Conservation (phyloP, 805 yeast species). For the Yamadazyma takamatsuzukensis region DNA sequence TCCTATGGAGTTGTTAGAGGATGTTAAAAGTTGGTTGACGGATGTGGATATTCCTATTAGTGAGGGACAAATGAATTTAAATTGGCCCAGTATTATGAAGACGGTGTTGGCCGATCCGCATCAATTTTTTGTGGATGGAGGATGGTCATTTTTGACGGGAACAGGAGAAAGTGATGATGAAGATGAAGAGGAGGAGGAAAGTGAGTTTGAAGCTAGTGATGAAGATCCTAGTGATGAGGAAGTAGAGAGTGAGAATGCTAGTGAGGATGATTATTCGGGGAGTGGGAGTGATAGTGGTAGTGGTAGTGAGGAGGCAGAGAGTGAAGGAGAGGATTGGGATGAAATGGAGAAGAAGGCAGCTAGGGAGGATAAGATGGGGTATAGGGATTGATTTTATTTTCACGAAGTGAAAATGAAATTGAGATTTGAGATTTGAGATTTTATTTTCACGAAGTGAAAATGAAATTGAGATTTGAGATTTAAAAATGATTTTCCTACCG, state of each 20-base stretch:
- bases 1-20: slow-evolving; percentile 88
- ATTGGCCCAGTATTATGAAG: slow-evolving; percentile 95
- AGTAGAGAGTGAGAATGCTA: slow-evolving; percentile 51
- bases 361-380: slow-evolving; percentile 35
- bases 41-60: slow-evolving; percentile 94
- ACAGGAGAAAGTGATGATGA: slow-evolving; percentile 72
- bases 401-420: no score
- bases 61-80: slow-evolving; percentile 93
- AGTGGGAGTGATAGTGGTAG: slow-evolving; percentile 28
- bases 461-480: no score
- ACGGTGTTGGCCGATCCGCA: slow-evolving; percentile 89
- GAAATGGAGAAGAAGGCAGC: slow-evolving; percentile 59
- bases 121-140: slow-evolving; percentile 89
- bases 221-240: slow-evolving; percentile 63
- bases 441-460: no score
- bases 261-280: slow-evolving; percentile 34
- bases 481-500: no score
- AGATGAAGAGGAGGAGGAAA: slow-evolving; percentile 64
- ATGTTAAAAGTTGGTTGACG: slow-evolving; percentile 94
- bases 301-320: slow-evolving; percentile 25
- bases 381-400: slow-evolving; percentile 23
- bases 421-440: no score
- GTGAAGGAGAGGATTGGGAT: slow-evolving; percentile 55
- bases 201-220: slow-evolving; percentile 63
- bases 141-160: slow-evolving; percentile 92